Percentiles rank a stretch among this genome's conserved stretches.
phyloP scores from a whole-genome alignment of 345 rosid species.

The Rubroshorea leprosula region DNA sequence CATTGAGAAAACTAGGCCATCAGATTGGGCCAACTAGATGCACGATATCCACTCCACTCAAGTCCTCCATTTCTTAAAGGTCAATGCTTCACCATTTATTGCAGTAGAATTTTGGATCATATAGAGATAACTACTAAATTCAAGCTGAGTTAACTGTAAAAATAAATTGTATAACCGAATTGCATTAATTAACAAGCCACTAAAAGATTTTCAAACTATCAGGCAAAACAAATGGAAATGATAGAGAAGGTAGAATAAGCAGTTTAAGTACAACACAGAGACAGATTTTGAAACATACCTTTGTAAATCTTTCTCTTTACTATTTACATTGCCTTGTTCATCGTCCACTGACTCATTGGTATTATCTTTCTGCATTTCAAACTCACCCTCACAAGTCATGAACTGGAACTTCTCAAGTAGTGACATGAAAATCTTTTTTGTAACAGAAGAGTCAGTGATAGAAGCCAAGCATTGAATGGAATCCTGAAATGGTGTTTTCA shows the following conservation, averaged over 20 bases:
- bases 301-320: slow-evolving; percentile 33
- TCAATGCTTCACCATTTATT: no score
- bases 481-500: slow-evolving; percentile 49
- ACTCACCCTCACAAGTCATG: slow-evolving; percentile 39
- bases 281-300: slow-evolving; percentile 36
- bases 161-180: background rate
- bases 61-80: no score
- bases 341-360: slow-evolving; percentile 27
- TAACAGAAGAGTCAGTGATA: slow-evolving; percentile 58
- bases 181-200: no score
- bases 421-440: slow-evolving; percentile 50
- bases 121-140: background rate
- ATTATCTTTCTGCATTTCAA: slow-evolving; percentile 23
- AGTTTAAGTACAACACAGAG: background rate
- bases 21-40: no score
- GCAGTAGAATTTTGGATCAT: no score
- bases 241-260: background rate
- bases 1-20: no score
- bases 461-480: slow-evolving; percentile 83
- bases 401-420: slow-evolving; percentile 52
- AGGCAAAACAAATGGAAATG: background rate
- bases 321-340: slow-evolving; percentile 26
- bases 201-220: background rate
- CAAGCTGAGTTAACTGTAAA: background rate
- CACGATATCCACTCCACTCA: no score